phyloP scores from a whole-genome alignment of 352 stramenopile species.

The Globisporangium carolinianum region DNA sequence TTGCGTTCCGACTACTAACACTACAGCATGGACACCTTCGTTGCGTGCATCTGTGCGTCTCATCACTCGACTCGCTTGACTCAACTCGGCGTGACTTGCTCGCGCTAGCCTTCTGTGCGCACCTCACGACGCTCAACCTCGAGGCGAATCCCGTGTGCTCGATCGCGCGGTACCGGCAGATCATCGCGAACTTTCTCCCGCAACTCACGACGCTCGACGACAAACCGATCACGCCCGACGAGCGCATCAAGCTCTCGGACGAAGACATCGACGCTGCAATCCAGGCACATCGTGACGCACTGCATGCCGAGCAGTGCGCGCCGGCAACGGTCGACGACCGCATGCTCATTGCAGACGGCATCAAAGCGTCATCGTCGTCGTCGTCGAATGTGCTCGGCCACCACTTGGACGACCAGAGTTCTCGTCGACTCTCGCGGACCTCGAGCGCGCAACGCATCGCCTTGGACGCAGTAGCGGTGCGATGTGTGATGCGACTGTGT shows the following conservation, averaged over 20 bases:
- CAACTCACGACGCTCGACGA: constrained; percentile 60
- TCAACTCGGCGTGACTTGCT: neutral
- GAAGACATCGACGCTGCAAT: constrained; percentile 44
- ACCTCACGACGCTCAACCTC: constrained; percentile 58
- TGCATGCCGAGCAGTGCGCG: neutral
- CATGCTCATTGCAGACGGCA: constrained; percentile 13
- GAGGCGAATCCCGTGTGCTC: constrained; percentile 57
- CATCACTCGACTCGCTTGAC: neutral
- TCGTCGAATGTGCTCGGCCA: neutral
- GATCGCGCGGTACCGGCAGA: constrained; percentile 50
- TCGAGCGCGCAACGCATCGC: constrained; percentile 18
- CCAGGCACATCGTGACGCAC: constrained; percentile 16
- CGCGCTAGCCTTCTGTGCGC: constrained; percentile 45
- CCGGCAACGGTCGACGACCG: constrained; percentile 7
- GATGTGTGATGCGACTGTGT: neutral
- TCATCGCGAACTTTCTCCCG: constrained; percentile 66
- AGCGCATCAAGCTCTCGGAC: constrained; percentile 39
- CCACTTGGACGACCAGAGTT: constrained; percentile 14
- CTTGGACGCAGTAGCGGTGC: constrained; percentile 11
- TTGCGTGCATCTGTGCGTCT: neutral
- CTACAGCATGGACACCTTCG: neutral
- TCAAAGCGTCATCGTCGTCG: constrained; percentile 12
- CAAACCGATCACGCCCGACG: constrained; percentile 24
- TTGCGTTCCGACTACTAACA: neutral
- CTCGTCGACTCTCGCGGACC: constrained; percentile 20